Evolutionary conservation across 495 filamentous ascomycete genomes (phyloP).

Genomic region (Halenospora varia): DNA sequence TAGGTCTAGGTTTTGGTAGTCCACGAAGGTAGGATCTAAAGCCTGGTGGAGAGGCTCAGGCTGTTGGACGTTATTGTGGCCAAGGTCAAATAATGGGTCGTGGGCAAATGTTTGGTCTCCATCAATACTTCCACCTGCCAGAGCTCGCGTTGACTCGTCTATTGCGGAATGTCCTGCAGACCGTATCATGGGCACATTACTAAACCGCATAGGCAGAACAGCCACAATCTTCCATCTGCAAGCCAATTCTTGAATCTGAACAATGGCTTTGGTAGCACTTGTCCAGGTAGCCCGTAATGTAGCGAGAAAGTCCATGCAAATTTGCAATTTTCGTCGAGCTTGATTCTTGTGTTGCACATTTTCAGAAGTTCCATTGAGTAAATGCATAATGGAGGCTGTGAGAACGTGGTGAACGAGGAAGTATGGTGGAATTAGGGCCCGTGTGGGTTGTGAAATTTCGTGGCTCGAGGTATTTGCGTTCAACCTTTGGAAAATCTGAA

Average conservation of each 20-base stretch:
- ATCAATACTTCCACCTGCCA: neutral
- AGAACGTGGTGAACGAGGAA: conserved; percentile 1
- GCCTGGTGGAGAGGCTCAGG: no score
- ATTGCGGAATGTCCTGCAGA: no score
- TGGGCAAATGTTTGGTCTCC: no score
- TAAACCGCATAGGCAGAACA: neutral
- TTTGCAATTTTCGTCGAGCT: neutral
- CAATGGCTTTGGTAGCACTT: neutral
- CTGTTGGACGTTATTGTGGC: no score
- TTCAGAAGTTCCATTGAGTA: neutral
- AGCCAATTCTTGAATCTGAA: neutral
- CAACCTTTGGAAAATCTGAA: neutral
- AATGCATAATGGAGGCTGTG: conserved; percentile 1
- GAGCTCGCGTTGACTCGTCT: neutral
- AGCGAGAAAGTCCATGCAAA: conserved; percentile 1
- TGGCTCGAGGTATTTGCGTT: no score
- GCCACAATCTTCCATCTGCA: neutral
- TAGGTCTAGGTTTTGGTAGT: no score
- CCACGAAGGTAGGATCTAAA: no score
- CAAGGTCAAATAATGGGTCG: no score
- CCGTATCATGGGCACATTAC: neutral
- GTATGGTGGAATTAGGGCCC: neutral
- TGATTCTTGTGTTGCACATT: neutral
- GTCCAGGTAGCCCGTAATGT: neutral
- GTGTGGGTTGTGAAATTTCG: neutral